Evolutionary conservation across 257 asterid genomes (phyloP).

Genomic region (Scutellaria baicalensis): DNA sequence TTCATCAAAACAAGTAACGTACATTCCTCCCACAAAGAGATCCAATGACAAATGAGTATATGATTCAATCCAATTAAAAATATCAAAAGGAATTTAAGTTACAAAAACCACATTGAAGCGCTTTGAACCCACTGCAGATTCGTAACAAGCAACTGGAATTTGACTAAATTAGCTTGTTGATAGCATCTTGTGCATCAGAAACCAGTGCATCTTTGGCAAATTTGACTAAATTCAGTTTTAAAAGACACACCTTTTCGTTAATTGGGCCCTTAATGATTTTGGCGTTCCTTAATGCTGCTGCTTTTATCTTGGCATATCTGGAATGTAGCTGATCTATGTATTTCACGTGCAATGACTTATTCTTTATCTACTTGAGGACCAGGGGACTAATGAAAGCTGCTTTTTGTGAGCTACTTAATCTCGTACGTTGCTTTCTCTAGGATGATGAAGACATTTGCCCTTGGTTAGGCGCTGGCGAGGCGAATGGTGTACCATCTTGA

Average conservation of each 20-base stretch:
- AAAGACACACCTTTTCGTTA: conserved; percentile 8
- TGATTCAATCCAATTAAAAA: too few species aligned
- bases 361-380: conserved; percentile 69
- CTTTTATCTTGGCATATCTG: conserved; percentile 79
- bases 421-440: conserved; percentile 34
- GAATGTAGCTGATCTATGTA: conserved; percentile 74
- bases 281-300: conserved; percentile 41
- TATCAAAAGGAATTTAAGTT: too few species aligned
- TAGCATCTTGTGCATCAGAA: conserved; percentile 54
- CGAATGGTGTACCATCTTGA: conserved; percentile 12
- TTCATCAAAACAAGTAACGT: too few species aligned
- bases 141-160: too few species aligned
- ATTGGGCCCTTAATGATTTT: conserved; percentile 14
- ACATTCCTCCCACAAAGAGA: too few species aligned
- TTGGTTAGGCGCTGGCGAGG: conserved; percentile 45
- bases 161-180: conserved; percentile 39
- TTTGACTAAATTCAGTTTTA: conserved; percentile 29
- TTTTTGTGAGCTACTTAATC: conserved; percentile 19
- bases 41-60: too few species aligned
- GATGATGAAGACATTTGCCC: conserved; percentile 39
- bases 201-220: conserved; percentile 62
- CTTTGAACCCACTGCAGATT: too few species aligned
- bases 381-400: conserved; percentile 59
- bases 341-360: conserved; percentile 76
- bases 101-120: too few species aligned